phyloP scores from a whole-genome alignment of 2,329 filamentous ascomycete species.

The Aureobasidium lini region DNA sequence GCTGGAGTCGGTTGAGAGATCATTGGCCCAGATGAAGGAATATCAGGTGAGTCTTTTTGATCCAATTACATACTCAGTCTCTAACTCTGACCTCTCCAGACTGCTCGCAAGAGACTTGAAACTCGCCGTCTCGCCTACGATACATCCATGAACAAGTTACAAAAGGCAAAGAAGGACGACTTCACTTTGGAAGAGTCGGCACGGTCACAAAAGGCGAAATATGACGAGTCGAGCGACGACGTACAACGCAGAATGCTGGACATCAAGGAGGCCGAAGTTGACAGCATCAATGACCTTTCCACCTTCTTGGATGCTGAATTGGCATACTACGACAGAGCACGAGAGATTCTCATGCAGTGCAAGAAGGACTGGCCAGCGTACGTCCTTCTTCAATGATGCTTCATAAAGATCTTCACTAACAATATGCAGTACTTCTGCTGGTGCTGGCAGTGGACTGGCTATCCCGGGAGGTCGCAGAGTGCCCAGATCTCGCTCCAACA shows the following conservation, averaged over 20 bases:
- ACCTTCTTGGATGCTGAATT: conserved; percentile 83
- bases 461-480: conserved; percentile 25
- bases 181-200: conserved; percentile 90
- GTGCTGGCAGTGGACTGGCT: not conserved
- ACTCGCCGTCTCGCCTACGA: conserved; percentile 83
- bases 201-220: conserved; percentile 85
- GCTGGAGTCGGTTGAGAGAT: conserved; percentile 87
- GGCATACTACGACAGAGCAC: conserved; percentile 82
- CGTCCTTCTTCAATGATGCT: conserved; percentile 31
- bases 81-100: conserved; percentile 34
- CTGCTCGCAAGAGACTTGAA: conserved; percentile 89
- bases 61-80: not conserved
- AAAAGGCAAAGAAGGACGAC: conserved; percentile 90
- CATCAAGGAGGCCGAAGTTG: conserved; percentile 83
- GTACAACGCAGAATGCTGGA: conserved; percentile 90
- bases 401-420: conserved; percentile 9
- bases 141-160: conserved; percentile 79
- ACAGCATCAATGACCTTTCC: conserved; percentile 72
- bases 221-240: conserved; percentile 90
- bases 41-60: conserved; percentile 62
- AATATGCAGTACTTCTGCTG: conserved; percentile 13
- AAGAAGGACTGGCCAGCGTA: conserved; percentile 61
- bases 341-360: conserved; percentile 68
- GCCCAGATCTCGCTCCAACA: conserved; percentile 53
- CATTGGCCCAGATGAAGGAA: conserved; percentile 91